Evolutionary conservation across 768 basidiomycete species (phyloP), one percentile per base, ranked within the genome.

Genomic region (Suillus discolor): DNA sequence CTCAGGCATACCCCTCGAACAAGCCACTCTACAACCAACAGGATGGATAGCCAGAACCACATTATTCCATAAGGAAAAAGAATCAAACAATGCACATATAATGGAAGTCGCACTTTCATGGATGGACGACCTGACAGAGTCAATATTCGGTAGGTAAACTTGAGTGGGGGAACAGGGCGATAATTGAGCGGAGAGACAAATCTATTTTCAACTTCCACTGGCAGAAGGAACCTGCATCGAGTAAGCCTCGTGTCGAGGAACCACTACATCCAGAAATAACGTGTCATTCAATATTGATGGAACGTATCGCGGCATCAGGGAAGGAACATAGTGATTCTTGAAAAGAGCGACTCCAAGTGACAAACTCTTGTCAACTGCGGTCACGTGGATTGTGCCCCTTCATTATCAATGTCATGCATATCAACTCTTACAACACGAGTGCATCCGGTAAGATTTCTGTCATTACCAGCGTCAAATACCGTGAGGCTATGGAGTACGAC

Each of bases 51-150:
- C 39, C 23, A 61, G 2, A 42, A n/a, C 60, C 34, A 61, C 5
- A 42, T 61, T 25, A 61, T 42, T 15, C 16, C 60, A n/a, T 61
- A 42, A 9, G 60, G 60, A 61, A 61, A 16, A 13, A 61, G 60
- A 28, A 61, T 39, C 38, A 61, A 6, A 42, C 60, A 61, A 42
- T 18, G 38, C 39, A 61, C n/a, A 25, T 23, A 28, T 36, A 39
- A 61, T 11, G 44, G 60, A 23, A 61, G 60, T 20, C 11, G 9
- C n/a, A 4, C 20, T 45, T 45, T n/a, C 20, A n/a, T n/a, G 45
- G 45, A 45, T 45, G 45, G n/a, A 45, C 20, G 11, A n/a, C 1
- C 9, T n/a, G 2, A n/a, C 20, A 2, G 44, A n/a, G 45, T 45
- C 45, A n/a, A 45, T n/a, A n/a, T 45, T 45, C 20, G 45, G 45